Evolutionary conservation across 2,329 filamentous ascomycete species (phyloP).

Genomic region (Aspergillus sp.): DNA sequence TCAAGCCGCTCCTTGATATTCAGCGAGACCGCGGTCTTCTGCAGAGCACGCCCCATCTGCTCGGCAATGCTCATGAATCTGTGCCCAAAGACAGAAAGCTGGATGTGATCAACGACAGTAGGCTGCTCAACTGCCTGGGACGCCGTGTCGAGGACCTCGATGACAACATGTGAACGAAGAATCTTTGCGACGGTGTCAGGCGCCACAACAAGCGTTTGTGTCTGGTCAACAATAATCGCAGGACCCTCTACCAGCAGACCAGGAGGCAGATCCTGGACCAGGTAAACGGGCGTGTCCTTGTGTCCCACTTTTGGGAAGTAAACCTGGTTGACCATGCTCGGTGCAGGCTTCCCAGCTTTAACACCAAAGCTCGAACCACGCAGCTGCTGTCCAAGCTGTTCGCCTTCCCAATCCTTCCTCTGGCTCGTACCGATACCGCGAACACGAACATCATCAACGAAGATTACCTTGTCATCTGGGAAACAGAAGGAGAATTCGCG

Average conservation of each 20-base stretch:
- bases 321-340: conserved; percentile 62
- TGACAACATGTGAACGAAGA: conserved; percentile 87
- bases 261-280: conserved; percentile 31
- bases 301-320: conserved; percentile 50
- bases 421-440: conserved; percentile 74
- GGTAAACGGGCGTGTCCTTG: conserved; percentile 42
- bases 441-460: conserved; percentile 87
- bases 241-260: conserved; percentile 60
- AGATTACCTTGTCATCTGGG: conserved; percentile 71
- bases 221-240: conserved; percentile 74
- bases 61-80: conserved; percentile 64
- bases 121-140: conserved; percentile 22
- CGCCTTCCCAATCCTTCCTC: conserved; percentile 65
- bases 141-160: conserved; percentile 70
- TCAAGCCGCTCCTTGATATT: conserved; percentile 88
- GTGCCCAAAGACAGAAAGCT: conserved; percentile 60
- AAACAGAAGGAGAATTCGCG: conserved; percentile 91
- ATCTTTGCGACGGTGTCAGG: conserved; percentile 77
- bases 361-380: conserved; percentile 41
- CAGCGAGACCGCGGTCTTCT: conserved; percentile 60
- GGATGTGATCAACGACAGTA: conserved; percentile 53
- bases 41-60: conserved; percentile 62
- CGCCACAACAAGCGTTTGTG: conserved; percentile 87
- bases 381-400: conserved; percentile 68
- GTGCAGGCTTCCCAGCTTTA: not conserved